phyloP scores from a whole-genome alignment of 192 early-diverging fungal genomes.

The Coemansia sp. region DNA sequence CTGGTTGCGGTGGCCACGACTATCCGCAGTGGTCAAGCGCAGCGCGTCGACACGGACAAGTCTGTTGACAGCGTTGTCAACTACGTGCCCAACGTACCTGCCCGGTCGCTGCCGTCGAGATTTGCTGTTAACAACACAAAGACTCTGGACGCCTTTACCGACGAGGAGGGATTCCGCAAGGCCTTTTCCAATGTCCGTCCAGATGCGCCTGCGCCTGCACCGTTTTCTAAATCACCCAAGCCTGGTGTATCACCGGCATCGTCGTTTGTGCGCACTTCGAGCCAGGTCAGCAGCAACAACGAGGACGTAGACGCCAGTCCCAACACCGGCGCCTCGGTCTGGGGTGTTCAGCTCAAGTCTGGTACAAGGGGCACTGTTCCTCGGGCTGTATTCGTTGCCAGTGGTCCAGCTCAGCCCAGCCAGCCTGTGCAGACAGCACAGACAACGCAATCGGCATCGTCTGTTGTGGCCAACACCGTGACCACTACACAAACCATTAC shows the following conservation, averaged over 20 bases:
- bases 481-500: conserved; percentile 1
- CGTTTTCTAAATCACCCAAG: conserved; percentile 26
- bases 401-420: neutral
- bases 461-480: neutral
- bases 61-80: conserved; percentile 45
- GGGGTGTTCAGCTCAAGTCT: conserved; percentile 49
- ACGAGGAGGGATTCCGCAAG: conserved; percentile 49
- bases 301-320: conserved; percentile 38
- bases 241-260: neutral
- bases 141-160: conserved; percentile 41
- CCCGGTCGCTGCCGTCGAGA: conserved; percentile 41
- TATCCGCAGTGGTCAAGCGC: conserved; percentile 44
- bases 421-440: neutral
- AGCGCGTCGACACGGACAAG: conserved; percentile 38
- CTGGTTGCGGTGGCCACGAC: conserved; percentile 42
- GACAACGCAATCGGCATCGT: neutral
- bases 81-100: conserved; percentile 40
- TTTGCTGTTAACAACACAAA: conserved; percentile 36
- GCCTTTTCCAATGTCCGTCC: conserved; percentile 41
- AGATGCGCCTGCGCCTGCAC: conserved; percentile 38
- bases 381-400: neutral
- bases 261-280: conserved; percentile 3
- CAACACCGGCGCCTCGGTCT: conserved; percentile 42
- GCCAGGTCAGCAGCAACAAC: conserved; percentile 6
- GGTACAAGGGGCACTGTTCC: conserved; percentile 9